Evolutionary conservation across 78 protist genomes (phyloP), one percentile per base, ranked within the genome.

Genomic region (Protostelium mycophagum): DNA sequence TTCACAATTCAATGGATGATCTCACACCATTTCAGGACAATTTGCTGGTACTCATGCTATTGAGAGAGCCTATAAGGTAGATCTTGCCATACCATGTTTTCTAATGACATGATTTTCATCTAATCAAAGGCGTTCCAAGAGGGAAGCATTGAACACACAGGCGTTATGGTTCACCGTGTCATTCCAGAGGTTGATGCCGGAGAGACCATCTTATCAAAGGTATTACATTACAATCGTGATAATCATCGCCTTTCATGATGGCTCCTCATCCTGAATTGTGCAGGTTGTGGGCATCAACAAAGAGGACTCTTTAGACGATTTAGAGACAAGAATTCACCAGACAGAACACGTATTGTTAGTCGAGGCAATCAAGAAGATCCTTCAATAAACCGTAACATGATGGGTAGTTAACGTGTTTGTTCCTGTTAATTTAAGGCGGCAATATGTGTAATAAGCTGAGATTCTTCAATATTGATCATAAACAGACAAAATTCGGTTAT

Each of bases 11-110:
- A 25, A 5, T 16, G 31, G 73, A 5, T 16, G 16, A 51, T 51
- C 16, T 51, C 73, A 51, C 16, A 25, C 73, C 5, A 51, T 51
- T 51, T 16, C 97, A 1, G 95, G 91, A 9, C 90, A 93, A 37
- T 95, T 88, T 38, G 94, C 94, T 29, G 97, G 97, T 83, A 91
- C 94, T 38, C 51, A 93, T 85, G 94, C 97, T 0, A 95, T 95
- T 39, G 91, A 91, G 29, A 86, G 96, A 28, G 97, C 97, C 34
- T 92, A 39, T 63, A 83, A 5, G 73, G 73, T 51, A 51, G 16
- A 16, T 51, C 16, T 16, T n/a, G n/a, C n/a, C n/a, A n/a, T n/a
- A n/a, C n/a, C n/a, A n/a, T n/a, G n/a, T n/a, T n/a, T n/a, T n/a
- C n/a, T n/a, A n/a, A n/a, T n/a, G n/a, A n/a, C n/a, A n/a, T n/a